Evolutionary conservation across 208 protist genomes (phyloP).

Genomic region (Strigomonas culicis): DNA sequence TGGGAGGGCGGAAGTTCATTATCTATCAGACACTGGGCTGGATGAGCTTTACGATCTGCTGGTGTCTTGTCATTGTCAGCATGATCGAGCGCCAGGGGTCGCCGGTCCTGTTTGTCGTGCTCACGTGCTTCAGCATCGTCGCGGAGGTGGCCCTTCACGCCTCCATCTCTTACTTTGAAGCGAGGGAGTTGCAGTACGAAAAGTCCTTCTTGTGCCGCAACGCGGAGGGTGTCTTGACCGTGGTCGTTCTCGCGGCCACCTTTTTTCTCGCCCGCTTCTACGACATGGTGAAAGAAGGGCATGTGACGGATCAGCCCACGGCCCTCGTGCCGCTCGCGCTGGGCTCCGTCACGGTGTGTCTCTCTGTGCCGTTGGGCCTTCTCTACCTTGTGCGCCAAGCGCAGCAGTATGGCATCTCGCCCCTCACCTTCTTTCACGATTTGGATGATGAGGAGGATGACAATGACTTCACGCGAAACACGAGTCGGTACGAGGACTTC

Average conservation of each 20-base stretch:
- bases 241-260: constrained; percentile 44
- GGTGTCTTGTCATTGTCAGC: constrained; percentile 34
- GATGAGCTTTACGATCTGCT: constrained; percentile 41
- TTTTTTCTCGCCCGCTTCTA: constrained; percentile 53
- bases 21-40: constrained; percentile 51
- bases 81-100: constrained; percentile 38
- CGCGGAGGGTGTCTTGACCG: constrained; percentile 64
- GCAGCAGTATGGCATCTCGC: constrained; percentile 29
- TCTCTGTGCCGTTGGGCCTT: constrained; percentile 64
- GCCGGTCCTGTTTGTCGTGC: constrained; percentile 26
- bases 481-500: not conserved
- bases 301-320: constrained; percentile 19
- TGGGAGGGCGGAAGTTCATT: constrained; percentile 52
- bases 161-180: constrained; percentile 44
- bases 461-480: constrained; percentile 15
- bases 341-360: constrained; percentile 38
- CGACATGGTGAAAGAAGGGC: constrained; percentile 25
- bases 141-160: constrained; percentile 43
- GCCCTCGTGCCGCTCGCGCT: constrained; percentile 53
- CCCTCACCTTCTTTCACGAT: constrained; percentile 25
- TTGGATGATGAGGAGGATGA: constrained; percentile 24
- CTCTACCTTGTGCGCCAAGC: constrained; percentile 66
- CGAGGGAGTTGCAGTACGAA: constrained; percentile 24
- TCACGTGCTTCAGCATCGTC: constrained; percentile 36
- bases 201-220: constrained; percentile 44